Evolutionary conservation across 192 early-diverging fungal genomes (phyloP).

Genomic region (Paraglomus occultum): DNA sequence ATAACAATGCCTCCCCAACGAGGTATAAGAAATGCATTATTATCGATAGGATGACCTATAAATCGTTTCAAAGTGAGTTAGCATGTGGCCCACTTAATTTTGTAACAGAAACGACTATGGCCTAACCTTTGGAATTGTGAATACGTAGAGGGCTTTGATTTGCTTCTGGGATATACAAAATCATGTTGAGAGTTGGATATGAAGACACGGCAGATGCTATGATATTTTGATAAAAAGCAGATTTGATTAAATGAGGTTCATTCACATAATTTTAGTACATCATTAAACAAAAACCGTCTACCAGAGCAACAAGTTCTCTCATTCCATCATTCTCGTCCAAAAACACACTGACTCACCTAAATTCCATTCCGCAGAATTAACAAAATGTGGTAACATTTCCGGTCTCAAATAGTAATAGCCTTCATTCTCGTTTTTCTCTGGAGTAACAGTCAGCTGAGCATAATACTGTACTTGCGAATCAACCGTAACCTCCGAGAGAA

Average conservation of each 20-base stretch:
- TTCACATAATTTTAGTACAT: not conserved
- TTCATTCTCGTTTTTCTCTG: conserved; percentile 47
- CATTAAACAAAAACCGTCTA: not conserved
- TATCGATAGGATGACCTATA: conserved; percentile 43
- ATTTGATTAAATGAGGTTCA: not conserved
- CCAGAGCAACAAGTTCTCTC: not conserved
- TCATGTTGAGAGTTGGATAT: conserved; percentile 83
- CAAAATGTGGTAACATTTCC: conserved; percentile 81
- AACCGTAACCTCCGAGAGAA: conserved; percentile 73
- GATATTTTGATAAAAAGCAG: not conserved
- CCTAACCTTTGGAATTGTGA: conserved; percentile 51
- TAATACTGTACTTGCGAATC: conserved; percentile 86
- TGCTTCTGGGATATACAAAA: conserved; percentile 79
- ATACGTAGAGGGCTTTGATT: conserved; percentile 71
- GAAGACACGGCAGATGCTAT: conserved; percentile 81
- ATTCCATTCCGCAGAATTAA: conserved; percentile 97
- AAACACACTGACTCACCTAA: conserved; percentile 51
- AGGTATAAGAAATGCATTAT: conserved; percentile 88
- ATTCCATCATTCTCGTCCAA: not conserved
- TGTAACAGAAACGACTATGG: not conserved
- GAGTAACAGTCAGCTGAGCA: conserved; percentile 70
- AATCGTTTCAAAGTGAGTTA: not conserved
- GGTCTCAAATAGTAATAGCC: conserved; percentile 58
- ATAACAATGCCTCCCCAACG: conserved; percentile 94
- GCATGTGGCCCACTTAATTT: conserved; percentile 18